A percentile compares a stretch with the other conserved stretches of the same genome.
These are phyloP conservation scores for Chrysoporthe cubensis DNA, from an alignment of 2,329 filamentous ascomycete species.

Conservation along the genomic window DNA sequence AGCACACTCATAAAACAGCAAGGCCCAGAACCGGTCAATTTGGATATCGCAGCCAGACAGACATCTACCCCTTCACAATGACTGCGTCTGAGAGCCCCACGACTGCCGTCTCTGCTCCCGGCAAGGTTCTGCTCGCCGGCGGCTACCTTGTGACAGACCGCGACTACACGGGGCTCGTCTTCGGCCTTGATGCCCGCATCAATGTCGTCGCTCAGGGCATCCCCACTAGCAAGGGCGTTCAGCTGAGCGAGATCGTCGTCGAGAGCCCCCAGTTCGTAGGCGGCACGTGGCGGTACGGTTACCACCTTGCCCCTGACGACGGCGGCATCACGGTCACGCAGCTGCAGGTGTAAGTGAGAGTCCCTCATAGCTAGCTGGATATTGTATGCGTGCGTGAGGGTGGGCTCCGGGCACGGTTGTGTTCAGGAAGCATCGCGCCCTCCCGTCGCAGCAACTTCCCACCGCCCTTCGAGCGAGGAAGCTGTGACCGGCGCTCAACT, in stretches of 20 bases:
- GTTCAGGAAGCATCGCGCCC: background rate
- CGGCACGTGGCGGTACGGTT: conserved; percentile 86
- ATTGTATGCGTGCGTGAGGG: background rate
- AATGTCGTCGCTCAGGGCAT: conserved; percentile 65
- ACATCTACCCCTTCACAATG: conserved; percentile 5
- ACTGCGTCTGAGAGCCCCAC: conserved; percentile 38
- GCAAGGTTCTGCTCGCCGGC: conserved; percentile 92
- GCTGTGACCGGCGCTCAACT: background rate
- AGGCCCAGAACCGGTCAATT: too few relatives aligned
- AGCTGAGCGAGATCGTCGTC: conserved; percentile 76
- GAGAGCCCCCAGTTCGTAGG: conserved; percentile 88
- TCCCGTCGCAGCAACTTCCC: background rate
- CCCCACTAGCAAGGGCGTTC: conserved; percentile 64
- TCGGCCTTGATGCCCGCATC: conserved; percentile 70
- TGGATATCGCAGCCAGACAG: background rate
- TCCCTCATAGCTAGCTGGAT: background rate
- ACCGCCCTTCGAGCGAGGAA: too few relatives aligned
- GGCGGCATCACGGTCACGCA: conserved; percentile 85
- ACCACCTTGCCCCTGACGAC: conserved; percentile 68
- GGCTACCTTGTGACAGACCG: conserved; percentile 95
- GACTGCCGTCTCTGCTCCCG: conserved; percentile 81
- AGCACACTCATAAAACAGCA: background rate
- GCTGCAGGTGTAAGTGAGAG: conserved; percentile 69
- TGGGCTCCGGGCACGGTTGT: too few relatives aligned
- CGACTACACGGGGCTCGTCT: conserved; percentile 76